Evolutionary conservation across 805 yeast species (phyloP).

Genomic region (Schwanniomyces vanrijiae): DNA sequence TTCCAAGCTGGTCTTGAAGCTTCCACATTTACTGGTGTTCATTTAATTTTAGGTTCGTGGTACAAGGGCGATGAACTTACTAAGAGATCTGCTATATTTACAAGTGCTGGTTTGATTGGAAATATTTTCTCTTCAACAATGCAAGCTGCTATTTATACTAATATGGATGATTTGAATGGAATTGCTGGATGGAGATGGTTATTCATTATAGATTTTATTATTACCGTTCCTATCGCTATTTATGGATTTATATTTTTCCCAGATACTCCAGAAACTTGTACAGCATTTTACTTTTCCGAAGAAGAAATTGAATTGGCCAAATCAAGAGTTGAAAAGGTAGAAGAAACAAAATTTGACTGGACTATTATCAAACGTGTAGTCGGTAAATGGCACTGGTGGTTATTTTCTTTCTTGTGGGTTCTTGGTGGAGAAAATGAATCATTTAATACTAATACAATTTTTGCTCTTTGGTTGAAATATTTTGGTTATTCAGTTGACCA

Average conservation of each 20-base stretch:
- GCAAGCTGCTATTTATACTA: conserved; percentile 53
- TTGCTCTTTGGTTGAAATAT: conserved; percentile 32
- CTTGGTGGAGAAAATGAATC: conserved; percentile 40
- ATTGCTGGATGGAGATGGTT: conserved; percentile 69
- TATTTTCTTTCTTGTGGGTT: conserved; percentile 35
- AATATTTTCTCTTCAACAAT: conserved; percentile 55
- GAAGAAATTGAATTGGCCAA: conserved; percentile 28
- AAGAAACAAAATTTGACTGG: conserved; percentile 23
- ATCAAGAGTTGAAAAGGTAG: conserved; percentile 36
- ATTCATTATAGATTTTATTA: conserved; percentile 60
- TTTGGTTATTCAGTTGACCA: conserved; percentile 26
- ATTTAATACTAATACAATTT: conserved; percentile 30
- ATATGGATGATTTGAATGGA: conserved; percentile 48
- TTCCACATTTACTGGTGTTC: conserved; percentile 56
- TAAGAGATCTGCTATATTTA: conserved; percentile 53
- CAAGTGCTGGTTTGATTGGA: conserved; percentile 55
- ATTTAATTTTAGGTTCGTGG: conserved; percentile 55
- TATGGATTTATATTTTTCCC: conserved; percentile 62
- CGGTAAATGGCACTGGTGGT: conserved; percentile 38
- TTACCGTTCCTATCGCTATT: conserved; percentile 56
- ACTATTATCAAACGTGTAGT: conserved; percentile 43
- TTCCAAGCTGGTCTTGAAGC: conserved; percentile 63
- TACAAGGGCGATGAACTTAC: conserved; percentile 49
- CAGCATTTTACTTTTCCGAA: conserved; percentile 23
- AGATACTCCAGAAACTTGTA: conserved; percentile 49